Conservation (phyloP, 768 basidiomycete genomes). For the Pisolithus albus region DNA sequence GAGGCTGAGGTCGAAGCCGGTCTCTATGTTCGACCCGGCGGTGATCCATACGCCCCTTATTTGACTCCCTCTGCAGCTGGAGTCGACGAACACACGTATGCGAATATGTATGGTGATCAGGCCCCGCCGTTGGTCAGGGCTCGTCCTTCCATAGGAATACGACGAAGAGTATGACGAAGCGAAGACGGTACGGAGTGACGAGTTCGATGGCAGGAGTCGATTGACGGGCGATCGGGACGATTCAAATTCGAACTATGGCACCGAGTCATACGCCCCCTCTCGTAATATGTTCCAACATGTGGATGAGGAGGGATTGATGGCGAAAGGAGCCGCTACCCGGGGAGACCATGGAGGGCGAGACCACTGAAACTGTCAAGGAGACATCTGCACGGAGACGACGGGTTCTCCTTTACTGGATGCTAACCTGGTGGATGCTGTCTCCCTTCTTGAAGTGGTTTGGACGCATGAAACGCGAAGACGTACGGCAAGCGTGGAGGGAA, state of each 20-base stretch:
- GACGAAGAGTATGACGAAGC: slow-evolving; percentile 76
- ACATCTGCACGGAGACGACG: slow-evolving; percentile 74
- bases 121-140: slow-evolving; percentile 76
- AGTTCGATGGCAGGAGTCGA: slow-evolving; percentile 73
- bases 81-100: slow-evolving; percentile 27
- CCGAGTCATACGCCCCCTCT: slow-evolving; percentile 90
- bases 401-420: slow-evolving; percentile 79
- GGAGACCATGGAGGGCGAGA: slow-evolving; percentile 83
- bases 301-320: slow-evolving; percentile 62
- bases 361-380: slow-evolving; percentile 81
- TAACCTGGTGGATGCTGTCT: slow-evolving; percentile 90
- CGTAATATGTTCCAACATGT: slow-evolving; percentile 91
- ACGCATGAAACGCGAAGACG: slow-evolving; percentile 89
- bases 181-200: slow-evolving; percentile 67
- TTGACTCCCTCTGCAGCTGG: slow-evolving; percentile 42
- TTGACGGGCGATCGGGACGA: slow-evolving; percentile 76
- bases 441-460: slow-evolving; percentile 64
- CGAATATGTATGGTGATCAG: slow-evolving; percentile 44
- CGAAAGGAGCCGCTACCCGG: slow-evolving; percentile 83
- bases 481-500: slow-evolving; percentile 96
- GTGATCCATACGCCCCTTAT: slow-evolving; percentile 79
- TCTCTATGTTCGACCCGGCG: slow-evolving; percentile 45
- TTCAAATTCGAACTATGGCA: slow-evolving; percentile 73
- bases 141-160: slow-evolving; percentile 79
- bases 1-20: slow-evolving; percentile 72